Evolutionary conservation across 805 yeast species (phyloP).

Genomic region (Novakomyces olei): DNA sequence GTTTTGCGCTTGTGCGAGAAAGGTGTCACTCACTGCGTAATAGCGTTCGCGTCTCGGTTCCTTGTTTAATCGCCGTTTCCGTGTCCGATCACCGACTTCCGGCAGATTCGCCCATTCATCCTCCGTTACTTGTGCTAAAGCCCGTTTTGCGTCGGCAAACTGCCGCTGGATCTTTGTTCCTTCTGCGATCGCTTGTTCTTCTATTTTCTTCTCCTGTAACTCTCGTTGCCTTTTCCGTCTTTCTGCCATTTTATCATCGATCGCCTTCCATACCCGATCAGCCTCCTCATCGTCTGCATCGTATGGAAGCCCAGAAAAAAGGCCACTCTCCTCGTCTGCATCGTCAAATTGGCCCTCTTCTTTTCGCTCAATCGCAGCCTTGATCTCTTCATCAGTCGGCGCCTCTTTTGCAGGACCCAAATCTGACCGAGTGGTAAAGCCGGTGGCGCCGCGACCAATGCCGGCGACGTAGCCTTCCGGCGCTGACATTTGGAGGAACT

Average conservation of each 20-base stretch:
- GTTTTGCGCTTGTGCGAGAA: constrained; percentile 22
- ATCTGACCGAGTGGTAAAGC: constrained; percentile 72
- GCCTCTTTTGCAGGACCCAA: constrained; percentile 28
- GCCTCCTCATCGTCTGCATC: constrained; percentile 58
- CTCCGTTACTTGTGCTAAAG: constrained; percentile 32
- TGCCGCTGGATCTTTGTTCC: constrained; percentile 24
- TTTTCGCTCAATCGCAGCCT: constrained; percentile 12
- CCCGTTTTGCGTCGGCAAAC: constrained; percentile 48
- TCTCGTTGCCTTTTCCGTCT: constrained; percentile 12
- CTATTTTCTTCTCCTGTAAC: constrained; percentile 12
- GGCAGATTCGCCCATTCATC: constrained; percentile 71
- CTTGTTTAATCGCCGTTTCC: constrained; percentile 40
- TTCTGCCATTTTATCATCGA: constrained; percentile 33
- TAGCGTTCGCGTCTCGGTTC: constrained; percentile 38
- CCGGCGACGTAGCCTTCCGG: constrained; percentile 88
- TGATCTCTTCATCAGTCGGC: constrained; percentile 19
- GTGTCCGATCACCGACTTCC: constrained; percentile 75
- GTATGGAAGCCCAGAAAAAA: constrained; percentile 12
- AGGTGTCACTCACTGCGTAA: constrained; percentile 64
- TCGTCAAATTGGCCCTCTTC: constrained; percentile 15
- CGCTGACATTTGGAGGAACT: constrained; percentile 60
- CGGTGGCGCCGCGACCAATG: constrained; percentile 84
- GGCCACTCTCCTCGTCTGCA: constrained; percentile 17
- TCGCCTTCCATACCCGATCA: constrained; percentile 37
- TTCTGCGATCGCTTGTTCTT: constrained; percentile 11